Percentiles rank a stretch among this genome's conserved stretches.
Conservation (phyloP, 306 rosid genomes). For the Pyrus pyrifolia region DNA sequence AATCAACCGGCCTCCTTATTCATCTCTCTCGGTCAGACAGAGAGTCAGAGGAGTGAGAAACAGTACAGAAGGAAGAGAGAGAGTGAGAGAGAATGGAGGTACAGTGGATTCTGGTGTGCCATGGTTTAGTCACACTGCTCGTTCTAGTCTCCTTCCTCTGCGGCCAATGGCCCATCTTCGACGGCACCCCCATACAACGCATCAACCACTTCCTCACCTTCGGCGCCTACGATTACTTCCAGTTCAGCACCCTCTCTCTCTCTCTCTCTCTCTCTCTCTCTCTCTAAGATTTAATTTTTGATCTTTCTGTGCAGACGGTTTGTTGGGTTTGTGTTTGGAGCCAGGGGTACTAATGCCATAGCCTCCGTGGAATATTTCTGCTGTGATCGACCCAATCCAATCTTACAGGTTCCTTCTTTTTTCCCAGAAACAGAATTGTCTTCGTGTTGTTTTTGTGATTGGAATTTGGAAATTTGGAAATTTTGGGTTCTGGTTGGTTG, state of each 20-base stretch:
- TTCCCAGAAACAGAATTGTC: neutral
- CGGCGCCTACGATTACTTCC: conserved; percentile 80
- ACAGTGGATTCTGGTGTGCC: conserved; percentile 66
- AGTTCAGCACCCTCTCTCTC: conserved; percentile 31
- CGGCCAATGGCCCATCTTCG: conserved; percentile 93
- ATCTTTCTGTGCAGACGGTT: conserved; percentile 46
- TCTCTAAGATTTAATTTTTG: neutral
- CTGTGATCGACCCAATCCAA: conserved; percentile 94
- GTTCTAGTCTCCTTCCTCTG: conserved; percentile 76
- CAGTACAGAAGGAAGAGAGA: neutral
- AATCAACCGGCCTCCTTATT: neutral
- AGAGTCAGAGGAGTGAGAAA: neutral
- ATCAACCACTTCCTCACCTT: conserved; percentile 59
- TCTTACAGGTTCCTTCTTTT: conserved; percentile 53
- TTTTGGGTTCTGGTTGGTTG: neutral
- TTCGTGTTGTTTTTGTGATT: conserved; percentile 11
- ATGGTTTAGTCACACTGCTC: conserved; percentile 52
- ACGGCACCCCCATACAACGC: conserved; percentile 77
- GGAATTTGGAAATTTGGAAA: neutral
- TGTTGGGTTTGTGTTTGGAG: conserved; percentile 56
- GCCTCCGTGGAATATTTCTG: conserved; percentile 66
- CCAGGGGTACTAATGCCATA: conserved; percentile 51
- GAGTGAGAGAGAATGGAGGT: conserved; percentile 41
- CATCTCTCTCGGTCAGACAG: neutral
- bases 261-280: neutral